Evolutionary conservation across 2,329 filamentous ascomycete genomes (phyloP), one percentile per base, ranked within the genome.

Genomic region (Polytolypa hystricis): DNA sequence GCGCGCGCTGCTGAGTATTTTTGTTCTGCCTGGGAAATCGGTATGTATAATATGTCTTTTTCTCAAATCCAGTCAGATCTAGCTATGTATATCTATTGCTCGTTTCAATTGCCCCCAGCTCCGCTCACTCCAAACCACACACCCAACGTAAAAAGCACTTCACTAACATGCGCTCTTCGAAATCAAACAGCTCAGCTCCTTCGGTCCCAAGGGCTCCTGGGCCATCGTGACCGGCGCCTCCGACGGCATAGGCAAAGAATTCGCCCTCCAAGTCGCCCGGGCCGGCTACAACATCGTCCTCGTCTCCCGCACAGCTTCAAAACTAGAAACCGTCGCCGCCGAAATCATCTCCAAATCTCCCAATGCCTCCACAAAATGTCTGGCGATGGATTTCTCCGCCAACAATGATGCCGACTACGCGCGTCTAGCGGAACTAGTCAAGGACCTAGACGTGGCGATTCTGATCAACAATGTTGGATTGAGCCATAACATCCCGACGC

Each of bases 391-490:
- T 66, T 98, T 91, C 60, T 70, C 84, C 5, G 67, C 76, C 54
- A 81, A 94, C 60, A 69, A 79, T 47, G 79, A 91, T 44, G 67
- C 69, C 38, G 87, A 96, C 63, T 96, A 91, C 66, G 73, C 76
- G 38, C 71, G 73, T 31, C 70, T 98, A 33, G 73, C 76, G 47
- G 66, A 74, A 45, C 61, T 84, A 16, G 65, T 94, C 34, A 62
- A 75, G 14, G 80, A 72, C 5, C 73, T 93, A 26, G 87, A 95
- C 47, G 67, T 98, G 17, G 79, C 80, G 30, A 81, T 98, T 43
- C 67, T 98, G 45, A 73, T 98, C 69, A 98, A 98, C 73, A 98
- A 98, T 53, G 91, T 98, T 37, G 91, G 91, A 46, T 80, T 86
- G 60, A 93, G 83, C 61, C 91, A 98, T 69, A 81, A 72, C 60